A percentile compares a stretch with the other conserved stretches of the same genome.
phyloP scores from a whole-genome alignment of 441 rosid species.

The Corymbia calophylla region DNA sequence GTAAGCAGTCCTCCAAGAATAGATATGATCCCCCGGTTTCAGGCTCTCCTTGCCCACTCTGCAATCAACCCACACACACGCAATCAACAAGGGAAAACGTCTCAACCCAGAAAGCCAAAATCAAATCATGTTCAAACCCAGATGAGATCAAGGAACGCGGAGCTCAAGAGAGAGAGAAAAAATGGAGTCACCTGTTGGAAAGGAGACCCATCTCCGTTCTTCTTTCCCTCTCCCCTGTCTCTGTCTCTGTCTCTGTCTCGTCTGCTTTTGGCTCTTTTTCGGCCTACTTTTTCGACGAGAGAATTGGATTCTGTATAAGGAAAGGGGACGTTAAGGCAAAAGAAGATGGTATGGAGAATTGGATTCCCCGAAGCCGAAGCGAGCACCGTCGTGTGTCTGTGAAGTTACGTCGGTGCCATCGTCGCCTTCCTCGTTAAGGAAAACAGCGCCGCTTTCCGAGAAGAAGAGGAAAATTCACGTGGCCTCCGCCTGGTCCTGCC shows the following conservation, averaged over 20 bases:
- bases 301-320: neutral
- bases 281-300: neutral
- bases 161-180: neutral
- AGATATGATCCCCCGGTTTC: conserved; percentile 66
- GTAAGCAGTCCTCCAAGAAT: conserved; percentile 68
- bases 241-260: neutral
- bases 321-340: neutral
- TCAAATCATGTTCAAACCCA: neutral
- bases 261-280: neutral
- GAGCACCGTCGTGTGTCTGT: neutral
- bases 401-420: neutral
- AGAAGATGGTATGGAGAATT: neutral
- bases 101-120: neutral
- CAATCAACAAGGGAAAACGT: neutral
- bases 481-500: neutral
- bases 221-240: neutral
- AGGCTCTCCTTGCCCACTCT: conserved; percentile 41
- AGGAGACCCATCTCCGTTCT: conserved; percentile 57
- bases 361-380: neutral
- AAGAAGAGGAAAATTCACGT: neutral
- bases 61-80: neutral
- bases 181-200: conserved; percentile 56
- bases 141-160: neutral
- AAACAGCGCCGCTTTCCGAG: neutral
- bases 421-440: neutral